A percentile compares a stretch with the other conserved stretches of the same genome.
Conservation (phyloP, 1,284 basidiomycete species). For the Apiotrichum porosum region DNA sequence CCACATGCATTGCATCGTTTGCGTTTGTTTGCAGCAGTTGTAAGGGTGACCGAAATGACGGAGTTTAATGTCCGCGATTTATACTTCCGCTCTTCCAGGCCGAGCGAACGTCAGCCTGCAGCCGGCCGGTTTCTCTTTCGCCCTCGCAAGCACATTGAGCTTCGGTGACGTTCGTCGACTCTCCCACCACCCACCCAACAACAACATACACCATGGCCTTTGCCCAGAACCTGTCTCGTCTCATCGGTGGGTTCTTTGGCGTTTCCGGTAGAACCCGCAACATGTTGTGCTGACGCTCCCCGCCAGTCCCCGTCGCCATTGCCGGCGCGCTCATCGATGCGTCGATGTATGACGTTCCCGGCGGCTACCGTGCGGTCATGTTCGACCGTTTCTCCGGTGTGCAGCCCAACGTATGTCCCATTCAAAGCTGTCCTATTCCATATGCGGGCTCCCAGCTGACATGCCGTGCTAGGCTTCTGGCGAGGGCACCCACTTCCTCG, state of each 20-base stretch:
- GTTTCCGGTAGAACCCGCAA: no score
- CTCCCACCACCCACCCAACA: background rate
- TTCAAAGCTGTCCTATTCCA: no score
- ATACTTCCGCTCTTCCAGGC: slow-evolving; percentile 1
- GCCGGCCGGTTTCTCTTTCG: background rate
- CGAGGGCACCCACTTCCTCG: slow-evolving; percentile 96
- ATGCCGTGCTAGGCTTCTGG: slow-evolving; percentile 60
- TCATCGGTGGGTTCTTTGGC: slow-evolving; percentile 23
- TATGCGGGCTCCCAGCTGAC: no score
- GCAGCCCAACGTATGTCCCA: slow-evolving; percentile 61
- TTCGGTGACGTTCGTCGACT: background rate
- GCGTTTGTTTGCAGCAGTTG: no score
- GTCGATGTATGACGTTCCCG: slow-evolving; percentile 82
- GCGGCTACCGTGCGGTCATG: slow-evolving; percentile 93
- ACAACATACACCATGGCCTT: slow-evolving; percentile 21
- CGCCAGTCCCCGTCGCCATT: slow-evolving; percentile 67
- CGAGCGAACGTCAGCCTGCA: slow-evolving; percentile 1
- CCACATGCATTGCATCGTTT: no score
- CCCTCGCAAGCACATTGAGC: background rate
- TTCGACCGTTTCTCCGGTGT: slow-evolving; percentile 97
- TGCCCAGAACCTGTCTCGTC: slow-evolving; percentile 29
- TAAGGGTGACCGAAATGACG: no score
- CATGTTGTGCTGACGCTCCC: background rate
- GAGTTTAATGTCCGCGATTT: no score
- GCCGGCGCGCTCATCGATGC: slow-evolving; percentile 64